Conservation (phyloP, 2,329 filamentous ascomycete species). For the Aspergillus proliferans region DNA sequence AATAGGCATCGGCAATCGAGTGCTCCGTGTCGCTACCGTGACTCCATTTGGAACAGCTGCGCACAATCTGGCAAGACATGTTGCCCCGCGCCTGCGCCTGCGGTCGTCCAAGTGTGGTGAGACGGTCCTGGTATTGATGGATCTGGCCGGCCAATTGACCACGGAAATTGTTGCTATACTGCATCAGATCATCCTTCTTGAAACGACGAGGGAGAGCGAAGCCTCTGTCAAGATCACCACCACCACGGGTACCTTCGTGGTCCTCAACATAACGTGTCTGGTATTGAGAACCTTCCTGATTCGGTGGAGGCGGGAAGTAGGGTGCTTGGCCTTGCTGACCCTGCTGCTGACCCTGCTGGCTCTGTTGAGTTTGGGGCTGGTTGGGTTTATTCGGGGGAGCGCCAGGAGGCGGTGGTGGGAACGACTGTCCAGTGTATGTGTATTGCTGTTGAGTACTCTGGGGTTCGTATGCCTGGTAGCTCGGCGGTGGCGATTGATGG, state of each 20-base stretch:
- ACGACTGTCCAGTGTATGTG: constrained; percentile 28
- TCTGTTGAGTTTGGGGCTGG: constrained; percentile 5
- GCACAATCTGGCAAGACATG: constrained; percentile 47
- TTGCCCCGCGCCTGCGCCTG: constrained; percentile 22
- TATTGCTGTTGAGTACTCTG: constrained; percentile 14
- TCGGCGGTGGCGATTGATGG: constrained; percentile 5
- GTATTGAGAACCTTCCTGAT: constrained; percentile 25
- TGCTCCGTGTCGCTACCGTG: constrained; percentile 78
- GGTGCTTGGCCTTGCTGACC: constrained; percentile 28
- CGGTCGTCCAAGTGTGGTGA: constrained; percentile 20
- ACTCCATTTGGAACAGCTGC: constrained; percentile 94
- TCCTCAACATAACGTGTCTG: constrained; percentile 28
- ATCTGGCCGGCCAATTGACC: constrained; percentile 38
- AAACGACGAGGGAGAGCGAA: constrained; percentile 29
- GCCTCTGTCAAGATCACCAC: constrained; percentile 30
- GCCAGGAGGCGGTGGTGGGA: constrained; percentile 36
- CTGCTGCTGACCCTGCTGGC: constrained; percentile 7
- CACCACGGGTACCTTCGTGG: constrained; percentile 27
- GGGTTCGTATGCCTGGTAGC: constrained; percentile 5
- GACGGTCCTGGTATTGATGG: constrained; percentile 39
- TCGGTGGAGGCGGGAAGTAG: constrained; percentile 39
- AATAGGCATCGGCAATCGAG: constrained; percentile 80
- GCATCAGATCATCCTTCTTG: constrained; percentile 26
- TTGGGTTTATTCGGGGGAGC: constrained; percentile 17
- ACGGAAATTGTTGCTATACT: constrained; percentile 34